Conservation (phyloP, 192 early-diverging fungal species). For the Geosiphon pyriformis region DNA sequence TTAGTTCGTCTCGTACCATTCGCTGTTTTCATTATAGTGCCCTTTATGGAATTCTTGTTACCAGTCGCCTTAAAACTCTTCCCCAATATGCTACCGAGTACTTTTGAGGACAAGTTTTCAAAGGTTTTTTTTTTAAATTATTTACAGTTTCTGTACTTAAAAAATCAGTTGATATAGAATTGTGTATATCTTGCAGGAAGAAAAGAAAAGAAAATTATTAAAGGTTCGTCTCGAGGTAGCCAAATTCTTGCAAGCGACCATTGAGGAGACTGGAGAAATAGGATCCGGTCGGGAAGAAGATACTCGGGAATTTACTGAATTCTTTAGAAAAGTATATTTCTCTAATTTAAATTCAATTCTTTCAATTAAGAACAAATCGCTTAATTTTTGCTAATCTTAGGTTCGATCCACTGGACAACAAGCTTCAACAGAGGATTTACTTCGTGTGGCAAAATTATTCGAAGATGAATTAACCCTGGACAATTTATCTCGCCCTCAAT, state of each 20-base stretch:
- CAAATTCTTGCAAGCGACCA: slow-evolving; percentile 91
- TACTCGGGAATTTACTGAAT: slow-evolving; percentile 66
- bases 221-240: slow-evolving; percentile 93
- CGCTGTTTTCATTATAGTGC: slow-evolving; percentile 84
- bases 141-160: no score
- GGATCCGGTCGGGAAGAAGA: slow-evolving; percentile 46
- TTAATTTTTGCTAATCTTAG: no score
- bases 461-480: slow-evolving; percentile 92
- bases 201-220: slow-evolving; percentile 89
- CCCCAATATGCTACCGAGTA: slow-evolving; percentile 95
- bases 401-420: slow-evolving; percentile 77
- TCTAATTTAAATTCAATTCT: neutral
- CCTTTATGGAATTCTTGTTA: slow-evolving; percentile 92
- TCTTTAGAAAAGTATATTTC: slow-evolving; percentile 65
- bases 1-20: slow-evolving; percentile 87
- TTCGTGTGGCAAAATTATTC: slow-evolving; percentile 82
- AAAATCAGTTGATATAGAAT: neutral
- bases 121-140: slow-evolving; percentile 41
- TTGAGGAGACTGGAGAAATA: slow-evolving; percentile 72
- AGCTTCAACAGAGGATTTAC: slow-evolving; percentile 75
- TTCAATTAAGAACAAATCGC: neutral
- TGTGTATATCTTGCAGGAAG: slow-evolving; percentile 52
- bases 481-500: slow-evolving; percentile 88
- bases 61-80: slow-evolving; percentile 89
- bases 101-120: slow-evolving; percentile 87